Percentiles rank a stretch among this genome's conserved stretches.
Conservation (phyloP, 306 rosid genomes). For the Cucumis cinereus region DNA sequence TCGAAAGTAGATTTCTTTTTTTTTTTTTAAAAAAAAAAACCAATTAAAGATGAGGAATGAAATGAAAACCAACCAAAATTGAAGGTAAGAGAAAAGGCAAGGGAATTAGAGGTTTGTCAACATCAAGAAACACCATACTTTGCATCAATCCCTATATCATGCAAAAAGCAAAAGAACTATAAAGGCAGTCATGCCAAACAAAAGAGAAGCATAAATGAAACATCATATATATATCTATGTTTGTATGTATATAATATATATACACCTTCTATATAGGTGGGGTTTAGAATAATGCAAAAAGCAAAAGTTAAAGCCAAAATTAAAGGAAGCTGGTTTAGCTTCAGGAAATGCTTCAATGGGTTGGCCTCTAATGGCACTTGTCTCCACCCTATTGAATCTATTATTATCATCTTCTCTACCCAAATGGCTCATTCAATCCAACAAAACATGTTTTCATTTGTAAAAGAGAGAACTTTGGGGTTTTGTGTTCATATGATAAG, state of each 20-base stretch:
- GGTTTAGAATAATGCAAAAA: neutral
- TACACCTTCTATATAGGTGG: neutral
- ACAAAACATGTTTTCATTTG: neutral
- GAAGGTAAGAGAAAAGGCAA: neutral
- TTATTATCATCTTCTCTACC: neutral
- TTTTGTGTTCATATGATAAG: neutral
- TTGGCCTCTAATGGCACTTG: neutral
- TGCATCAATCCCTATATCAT: slow-evolving; percentile 5
- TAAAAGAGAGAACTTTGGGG: neutral
- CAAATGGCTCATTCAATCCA: neutral
- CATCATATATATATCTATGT: neutral
- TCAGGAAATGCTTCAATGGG: slow-evolving; percentile 1
- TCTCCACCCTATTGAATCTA: neutral
- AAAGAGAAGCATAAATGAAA: slow-evolving; percentile 9
- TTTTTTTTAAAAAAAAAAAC: no score
- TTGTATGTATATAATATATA: neutral
- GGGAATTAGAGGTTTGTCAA: slow-evolving; percentile 6
- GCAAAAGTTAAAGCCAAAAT: slow-evolving; percentile 12
- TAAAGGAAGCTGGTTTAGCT: neutral
- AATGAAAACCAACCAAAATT: no score
- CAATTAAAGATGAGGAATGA: no score
- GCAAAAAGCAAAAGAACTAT: neutral
- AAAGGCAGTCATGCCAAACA: slow-evolving; percentile 5
- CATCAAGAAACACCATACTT: neutral
- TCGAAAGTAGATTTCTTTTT: no score